Evolutionary conservation across 441 rosid species (phyloP).

Genomic region (Jatropha multifida): DNA sequence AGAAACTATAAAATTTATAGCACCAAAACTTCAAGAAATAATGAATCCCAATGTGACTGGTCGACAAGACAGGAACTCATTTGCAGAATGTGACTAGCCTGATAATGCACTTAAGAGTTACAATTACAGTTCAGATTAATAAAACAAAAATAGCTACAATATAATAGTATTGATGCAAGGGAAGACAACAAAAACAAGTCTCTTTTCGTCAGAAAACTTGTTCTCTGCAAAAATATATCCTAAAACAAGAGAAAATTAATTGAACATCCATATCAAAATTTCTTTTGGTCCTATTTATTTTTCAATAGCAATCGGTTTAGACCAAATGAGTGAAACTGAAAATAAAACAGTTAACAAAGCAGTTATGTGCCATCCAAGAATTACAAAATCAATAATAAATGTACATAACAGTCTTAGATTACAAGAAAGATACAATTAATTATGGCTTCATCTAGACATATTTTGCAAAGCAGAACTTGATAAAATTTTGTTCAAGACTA

Average conservation of each 20-base stretch:
- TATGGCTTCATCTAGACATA: not conserved
- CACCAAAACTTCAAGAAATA: not conserved
- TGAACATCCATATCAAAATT: not conserved
- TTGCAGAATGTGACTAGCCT: not conserved
- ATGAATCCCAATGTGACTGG: not conserved
- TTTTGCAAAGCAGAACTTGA: not conserved
- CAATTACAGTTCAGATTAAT: not conserved
- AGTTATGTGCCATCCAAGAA: not conserved
- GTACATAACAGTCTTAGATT: not conserved
- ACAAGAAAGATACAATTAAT: not conserved
- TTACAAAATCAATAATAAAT: not conserved
- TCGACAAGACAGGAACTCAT: not conserved
- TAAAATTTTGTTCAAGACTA: not conserved
- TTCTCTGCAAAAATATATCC: not conserved
- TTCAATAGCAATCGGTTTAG: not conserved
- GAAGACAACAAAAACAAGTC: not conserved
- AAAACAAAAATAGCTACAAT: not conserved
- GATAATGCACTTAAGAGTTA: constrained; percentile 1
- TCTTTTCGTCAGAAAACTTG: not conserved
- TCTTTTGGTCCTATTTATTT: not conserved
- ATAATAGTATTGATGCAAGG: not conserved
- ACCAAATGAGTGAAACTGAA: not conserved
- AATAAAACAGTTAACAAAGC: not conserved
- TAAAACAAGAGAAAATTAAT: not conserved
- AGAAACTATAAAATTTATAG: not conserved